Base-by-base conservation (phyloP, 768 basidiomycete genomes). In the Favolaschia claudopus region DNA sequence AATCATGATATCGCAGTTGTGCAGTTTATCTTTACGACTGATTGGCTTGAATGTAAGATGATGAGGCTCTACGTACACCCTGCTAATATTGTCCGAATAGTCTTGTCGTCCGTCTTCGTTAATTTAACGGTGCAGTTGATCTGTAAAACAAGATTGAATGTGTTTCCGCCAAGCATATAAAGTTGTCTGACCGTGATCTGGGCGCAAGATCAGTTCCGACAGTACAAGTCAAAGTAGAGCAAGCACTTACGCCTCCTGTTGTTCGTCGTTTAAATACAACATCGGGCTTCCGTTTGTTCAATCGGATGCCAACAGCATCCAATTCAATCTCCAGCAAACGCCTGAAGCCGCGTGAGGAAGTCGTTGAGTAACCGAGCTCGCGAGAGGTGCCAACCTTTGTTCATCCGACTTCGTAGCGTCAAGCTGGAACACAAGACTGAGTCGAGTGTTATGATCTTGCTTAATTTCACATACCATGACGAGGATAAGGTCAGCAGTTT, bases 1-100 rank as follows among this genome's bases (percentile, higher is more conserved):
- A 67, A 99, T 94, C 95, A 99, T 96, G 9, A 99, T 90, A 74
- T 99, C 96, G 70, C 95, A 96, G 68, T 96, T 93, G 69, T 94
- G 93, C 27, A 95, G 75, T 74, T 93, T 95, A 72, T 94, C 92
- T 93, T 61, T 5, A 39, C 8, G 36, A 50, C 58, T 9, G 29
- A 8, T 57, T 38, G 5, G 24, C 8, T 28, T 37, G 5, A 29
- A 42, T 31, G 22, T 33, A 24, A 36, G 31, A 31, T 31, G 24
- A 14, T n/a, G 14, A 14, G 49, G 39, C 52, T 31, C 39, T 27
- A 77, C 85, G 60, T 74, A 89, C 95, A 96, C 34, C 92, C 85
- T 56, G 95, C 92, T 37, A 99, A 76, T 62, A 99, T 96, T 3
- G 92, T 92, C 43, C 95, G 83, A 60, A 99, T 93, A 1, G 95